Evolutionary conservation across 202 grass and related monocot species (phyloP).

Genomic region (Saccharum hybrid): DNA sequence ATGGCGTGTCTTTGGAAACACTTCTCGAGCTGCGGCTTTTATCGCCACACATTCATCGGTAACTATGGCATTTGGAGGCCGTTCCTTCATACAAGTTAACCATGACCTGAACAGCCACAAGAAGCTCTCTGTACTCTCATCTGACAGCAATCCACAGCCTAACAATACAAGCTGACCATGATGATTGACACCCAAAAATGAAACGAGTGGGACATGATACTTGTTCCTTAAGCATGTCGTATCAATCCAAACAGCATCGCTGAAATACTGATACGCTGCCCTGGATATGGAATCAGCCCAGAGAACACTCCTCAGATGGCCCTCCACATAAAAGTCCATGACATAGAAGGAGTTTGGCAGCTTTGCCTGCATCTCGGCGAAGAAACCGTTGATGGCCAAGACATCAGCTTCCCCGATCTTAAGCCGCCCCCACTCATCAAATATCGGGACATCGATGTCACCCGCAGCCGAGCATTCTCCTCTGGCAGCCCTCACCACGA

Average conservation of each 20-base stretch:
- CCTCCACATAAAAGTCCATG: slow-evolving; percentile 72
- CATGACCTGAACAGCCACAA: slow-evolving; percentile 70
- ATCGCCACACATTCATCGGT: slow-evolving; percentile 65
- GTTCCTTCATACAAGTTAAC: slow-evolving; percentile 74
- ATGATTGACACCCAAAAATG: slow-evolving; percentile 62
- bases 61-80: slow-evolving; percentile 65
- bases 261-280: slow-evolving; percentile 61
- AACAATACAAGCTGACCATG: slow-evolving; percentile 68
- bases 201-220: slow-evolving; percentile 57
- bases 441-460: slow-evolving; percentile 44
- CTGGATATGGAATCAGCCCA: slow-evolving; percentile 72
- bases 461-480: slow-evolving; percentile 39
- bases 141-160: slow-evolving; percentile 72
- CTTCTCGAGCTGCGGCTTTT: slow-evolving; percentile 57
- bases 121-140: slow-evolving; percentile 70
- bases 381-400: slow-evolving; percentile 66
- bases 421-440: slow-evolving; percentile 67
- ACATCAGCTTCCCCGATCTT: slow-evolving; percentile 68
- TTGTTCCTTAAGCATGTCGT: slow-evolving; percentile 62
- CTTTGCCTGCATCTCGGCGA: slow-evolving; percentile 72
- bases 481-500: slow-evolving; percentile 61
- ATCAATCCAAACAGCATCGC: slow-evolving; percentile 60
- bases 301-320: slow-evolving; percentile 65
- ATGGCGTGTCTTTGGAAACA: slow-evolving; percentile 62
- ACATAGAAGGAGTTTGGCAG: slow-evolving; percentile 71